Percentiles rank a stretch among this genome's conserved stretches.
These are phyloP conservation scores for Pyrenula aspistea DNA, from an alignment of 495 filamentous ascomycete genomes.

Conservation along the genomic window DNA sequence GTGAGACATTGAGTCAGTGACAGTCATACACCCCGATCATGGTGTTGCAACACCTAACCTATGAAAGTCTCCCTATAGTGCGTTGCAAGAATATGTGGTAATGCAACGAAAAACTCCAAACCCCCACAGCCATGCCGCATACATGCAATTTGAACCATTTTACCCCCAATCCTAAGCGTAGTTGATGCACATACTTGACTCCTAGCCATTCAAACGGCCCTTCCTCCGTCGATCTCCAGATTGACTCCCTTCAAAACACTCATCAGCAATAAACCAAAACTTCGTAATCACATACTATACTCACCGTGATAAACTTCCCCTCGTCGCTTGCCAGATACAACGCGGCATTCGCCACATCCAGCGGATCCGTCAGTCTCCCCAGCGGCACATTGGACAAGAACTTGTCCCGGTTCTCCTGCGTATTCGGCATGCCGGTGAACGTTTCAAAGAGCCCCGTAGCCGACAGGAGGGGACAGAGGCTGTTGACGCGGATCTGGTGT, in stretches of 20 bases:
- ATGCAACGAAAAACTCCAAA: too few relatives aligned
- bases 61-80: too few relatives aligned
- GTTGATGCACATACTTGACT: too few relatives aligned
- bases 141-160: too few relatives aligned
- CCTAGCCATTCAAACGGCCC: slow-evolving; percentile 13
- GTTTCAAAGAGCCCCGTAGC: slow-evolving; percentile 53
- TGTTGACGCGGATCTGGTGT: slow-evolving; percentile 53
- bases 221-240: slow-evolving; percentile 46
- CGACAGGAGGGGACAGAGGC: slow-evolving; percentile 47
- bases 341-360: slow-evolving; percentile 56
- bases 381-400: slow-evolving; percentile 58
- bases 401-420: slow-evolving; percentile 53
- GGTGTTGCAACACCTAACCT: too few relatives aligned
- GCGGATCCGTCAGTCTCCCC: slow-evolving; percentile 47
- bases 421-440: slow-evolving; percentile 56
- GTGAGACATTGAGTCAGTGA: too few relatives aligned
- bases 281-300: too few relatives aligned
- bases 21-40: too few relatives aligned
- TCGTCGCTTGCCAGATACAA: slow-evolving; percentile 58
- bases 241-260: slow-evolving; percentile 16
- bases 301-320: slow-evolving; percentile 57
- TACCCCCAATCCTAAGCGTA: too few relatives aligned
- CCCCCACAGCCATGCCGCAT: too few relatives aligned
- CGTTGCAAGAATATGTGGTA: too few relatives aligned
- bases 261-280: neutral